These are phyloP conservation scores for Adansonia madagascariensis DNA, from an alignment of 441 rosid species.

Conservation along the genomic window DNA sequence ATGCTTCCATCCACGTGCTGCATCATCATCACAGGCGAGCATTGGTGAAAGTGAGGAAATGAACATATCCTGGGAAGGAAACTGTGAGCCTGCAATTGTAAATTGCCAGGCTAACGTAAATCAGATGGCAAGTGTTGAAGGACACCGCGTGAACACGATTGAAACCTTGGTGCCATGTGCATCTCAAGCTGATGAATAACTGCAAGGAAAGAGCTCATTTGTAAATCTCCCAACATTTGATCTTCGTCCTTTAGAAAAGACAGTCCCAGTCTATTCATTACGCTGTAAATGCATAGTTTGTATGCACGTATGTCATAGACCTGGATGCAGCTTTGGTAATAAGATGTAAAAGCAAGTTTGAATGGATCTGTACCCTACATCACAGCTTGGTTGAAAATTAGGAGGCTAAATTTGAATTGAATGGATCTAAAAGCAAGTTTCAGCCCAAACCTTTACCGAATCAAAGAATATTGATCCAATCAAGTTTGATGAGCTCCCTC, in stretches of 20 bases:
- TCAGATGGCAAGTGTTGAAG: slow-evolving; percentile 28
- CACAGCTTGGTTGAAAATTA: background rate
- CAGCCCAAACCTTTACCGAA: background rate
- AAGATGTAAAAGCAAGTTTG: too few relatives aligned
- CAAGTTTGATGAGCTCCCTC: background rate
- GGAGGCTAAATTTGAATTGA: background rate
- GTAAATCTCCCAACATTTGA: slow-evolving; percentile 25
- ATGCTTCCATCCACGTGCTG: slow-evolving; percentile 40
- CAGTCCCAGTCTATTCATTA: background rate
- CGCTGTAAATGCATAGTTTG: too few relatives aligned
- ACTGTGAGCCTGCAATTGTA: slow-evolving; percentile 35
- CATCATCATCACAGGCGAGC: slow-evolving; percentile 28
- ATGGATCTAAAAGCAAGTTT: background rate
- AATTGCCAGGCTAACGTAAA: slow-evolving; percentile 35
- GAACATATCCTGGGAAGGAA: slow-evolving; percentile 38
- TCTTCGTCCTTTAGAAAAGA: background rate
- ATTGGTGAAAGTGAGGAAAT: slow-evolving; percentile 36
- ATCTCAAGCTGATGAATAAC: slow-evolving; percentile 30
- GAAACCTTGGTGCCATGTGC: slow-evolving; percentile 29
- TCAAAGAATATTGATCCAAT: background rate
- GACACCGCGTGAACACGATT: slow-evolving; percentile 19
- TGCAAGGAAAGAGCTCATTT: background rate
- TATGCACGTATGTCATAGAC: too few relatives aligned
- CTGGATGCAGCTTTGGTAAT: too few relatives aligned
- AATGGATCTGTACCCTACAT: too few relatives aligned